A percentile compares a stretch with the other conserved stretches of the same genome.
Conservation (phyloP, 1,284 basidiomycete species). For the Golubevia sp. region DNA sequence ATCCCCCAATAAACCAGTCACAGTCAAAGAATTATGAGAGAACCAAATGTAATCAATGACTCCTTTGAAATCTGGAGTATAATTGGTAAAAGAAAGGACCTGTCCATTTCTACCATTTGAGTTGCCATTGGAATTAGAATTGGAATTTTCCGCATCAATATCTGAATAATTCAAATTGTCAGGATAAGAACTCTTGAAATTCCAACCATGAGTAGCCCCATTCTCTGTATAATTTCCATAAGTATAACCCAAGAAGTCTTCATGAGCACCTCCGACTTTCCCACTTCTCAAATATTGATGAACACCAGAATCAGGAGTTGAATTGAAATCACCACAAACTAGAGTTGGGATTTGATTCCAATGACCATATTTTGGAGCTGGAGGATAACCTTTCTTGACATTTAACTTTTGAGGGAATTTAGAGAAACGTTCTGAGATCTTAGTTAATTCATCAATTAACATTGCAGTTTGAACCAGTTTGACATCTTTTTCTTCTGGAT, state of each 20-base stretch:
- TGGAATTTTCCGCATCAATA: too few species aligned
- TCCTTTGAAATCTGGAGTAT: conserved; percentile 70
- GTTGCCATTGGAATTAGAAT: too few species aligned
- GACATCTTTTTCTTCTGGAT: conserved; percentile 89
- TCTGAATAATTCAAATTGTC: conserved; percentile 69
- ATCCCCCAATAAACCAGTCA: conserved; percentile 84
- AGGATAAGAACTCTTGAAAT: conserved; percentile 82
- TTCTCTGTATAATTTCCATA: conserved; percentile 93
- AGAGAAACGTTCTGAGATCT: conserved; percentile 82
- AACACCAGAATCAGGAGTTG: conserved; percentile 81
- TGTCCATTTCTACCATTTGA: too few species aligned
- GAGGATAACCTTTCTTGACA: conserved; percentile 57
- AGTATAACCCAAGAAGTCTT: conserved; percentile 87
- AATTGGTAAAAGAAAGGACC: conserved; percentile 80
- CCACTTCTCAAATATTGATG: conserved; percentile 88
- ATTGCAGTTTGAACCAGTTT: conserved; percentile 95
- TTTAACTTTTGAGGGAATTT: conserved; percentile 74
- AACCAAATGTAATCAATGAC: conserved; percentile 96
- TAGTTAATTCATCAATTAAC: conserved; percentile 89
- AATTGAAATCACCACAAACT: conserved; percentile 95
- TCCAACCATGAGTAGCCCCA: conserved; percentile 79
- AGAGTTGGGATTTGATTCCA: conserved; percentile 88
- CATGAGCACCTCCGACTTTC: conserved; percentile 69
- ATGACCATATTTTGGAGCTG: conserved; percentile 73
- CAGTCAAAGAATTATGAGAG: conserved; percentile 75